Conservation (phyloP, 169 alveolate genomes). For the Plasmodium sp. region DNA sequence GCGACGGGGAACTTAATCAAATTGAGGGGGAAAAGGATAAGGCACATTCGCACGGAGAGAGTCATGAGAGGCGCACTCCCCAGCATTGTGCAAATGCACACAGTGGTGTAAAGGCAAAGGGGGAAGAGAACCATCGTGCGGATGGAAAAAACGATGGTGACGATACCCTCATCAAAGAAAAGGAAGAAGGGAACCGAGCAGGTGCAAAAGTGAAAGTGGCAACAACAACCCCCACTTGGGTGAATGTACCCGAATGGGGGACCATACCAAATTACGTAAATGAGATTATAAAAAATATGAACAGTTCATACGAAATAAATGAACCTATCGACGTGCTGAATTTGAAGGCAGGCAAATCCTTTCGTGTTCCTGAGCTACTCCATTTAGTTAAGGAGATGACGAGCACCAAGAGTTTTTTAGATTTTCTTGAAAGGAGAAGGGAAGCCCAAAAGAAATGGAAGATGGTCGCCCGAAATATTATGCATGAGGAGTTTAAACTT, state of each 20-base stretch:
- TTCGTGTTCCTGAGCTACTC: conserved; percentile 22
- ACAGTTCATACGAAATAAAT: conserved; percentile 52
- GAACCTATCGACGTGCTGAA: conserved; percentile 48
- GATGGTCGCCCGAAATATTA: conserved; percentile 19
- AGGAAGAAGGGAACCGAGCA: not conserved
- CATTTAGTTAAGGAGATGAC: not conserved
- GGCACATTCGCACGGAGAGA: not conserved
- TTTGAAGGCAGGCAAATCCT: conserved; percentile 32
- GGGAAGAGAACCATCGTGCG: not conserved
- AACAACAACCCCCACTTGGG: not conserved
- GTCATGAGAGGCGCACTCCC: not conserved
- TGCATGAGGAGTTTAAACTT: conserved; percentile 25
- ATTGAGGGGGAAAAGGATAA: not conserved
- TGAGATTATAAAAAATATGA: conserved; percentile 65
- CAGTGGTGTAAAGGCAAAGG: not conserved
- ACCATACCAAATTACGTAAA: conserved; percentile 21
- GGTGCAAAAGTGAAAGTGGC: not conserved
- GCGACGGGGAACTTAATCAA: not conserved
- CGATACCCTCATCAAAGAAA: not conserved
- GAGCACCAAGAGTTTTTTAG: conserved; percentile 19
- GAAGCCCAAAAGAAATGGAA: conserved; percentile 61
- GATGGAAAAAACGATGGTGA: not conserved
- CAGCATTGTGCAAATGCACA: not conserved
- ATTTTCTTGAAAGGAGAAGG: conserved; percentile 40
- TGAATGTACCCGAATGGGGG: not conserved